Evolutionary conservation across 805 yeast genomes (phyloP).

Genomic region (Metschnikowia sp.): DNA sequence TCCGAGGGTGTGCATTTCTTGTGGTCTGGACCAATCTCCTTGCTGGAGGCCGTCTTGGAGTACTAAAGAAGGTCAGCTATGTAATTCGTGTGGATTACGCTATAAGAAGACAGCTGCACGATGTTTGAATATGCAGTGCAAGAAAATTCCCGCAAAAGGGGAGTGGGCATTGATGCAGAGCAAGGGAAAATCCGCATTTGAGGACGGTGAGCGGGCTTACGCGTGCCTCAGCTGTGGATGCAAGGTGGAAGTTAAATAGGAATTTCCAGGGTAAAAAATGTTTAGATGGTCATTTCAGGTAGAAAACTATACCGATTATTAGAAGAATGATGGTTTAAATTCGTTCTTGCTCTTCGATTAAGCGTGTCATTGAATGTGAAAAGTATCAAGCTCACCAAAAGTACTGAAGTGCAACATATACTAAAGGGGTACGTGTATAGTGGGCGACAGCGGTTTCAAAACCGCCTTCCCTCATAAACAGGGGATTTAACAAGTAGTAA

Average conservation of each 20-base stretch:
- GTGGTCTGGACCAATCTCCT: slow-evolving; percentile 88
- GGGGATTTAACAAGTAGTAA: too few species aligned
- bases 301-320: too few species aligned
- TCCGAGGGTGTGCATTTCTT: slow-evolving; percentile 75
- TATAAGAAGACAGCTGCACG: slow-evolving; percentile 93
- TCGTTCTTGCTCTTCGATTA: too few species aligned
- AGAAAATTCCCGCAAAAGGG: slow-evolving; percentile 92
- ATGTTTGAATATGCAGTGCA: slow-evolving; percentile 71
- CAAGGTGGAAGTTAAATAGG: slow-evolving; percentile 36
- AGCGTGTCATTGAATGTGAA: too few species aligned
- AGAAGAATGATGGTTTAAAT: too few species aligned
- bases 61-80: slow-evolving; percentile 83
- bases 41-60: slow-evolving; percentile 99
- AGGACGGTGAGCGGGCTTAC: slow-evolving; percentile 39
- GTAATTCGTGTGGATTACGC: slow-evolving; percentile 94
- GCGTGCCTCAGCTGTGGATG: slow-evolving; percentile 43
- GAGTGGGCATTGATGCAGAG: slow-evolving; percentile 88
- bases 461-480: too few species aligned
- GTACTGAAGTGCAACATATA: too few species aligned
- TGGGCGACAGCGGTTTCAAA: too few species aligned
- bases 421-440: too few species aligned
- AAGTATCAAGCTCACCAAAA: too few species aligned
- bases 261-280: too few species aligned
- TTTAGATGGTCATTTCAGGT: too few species aligned
- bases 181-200: slow-evolving; percentile 49